Evolutionary conservation across 2,329 filamentous ascomycete species (phyloP).

Genomic region (Botrytis byssoidea): DNA sequence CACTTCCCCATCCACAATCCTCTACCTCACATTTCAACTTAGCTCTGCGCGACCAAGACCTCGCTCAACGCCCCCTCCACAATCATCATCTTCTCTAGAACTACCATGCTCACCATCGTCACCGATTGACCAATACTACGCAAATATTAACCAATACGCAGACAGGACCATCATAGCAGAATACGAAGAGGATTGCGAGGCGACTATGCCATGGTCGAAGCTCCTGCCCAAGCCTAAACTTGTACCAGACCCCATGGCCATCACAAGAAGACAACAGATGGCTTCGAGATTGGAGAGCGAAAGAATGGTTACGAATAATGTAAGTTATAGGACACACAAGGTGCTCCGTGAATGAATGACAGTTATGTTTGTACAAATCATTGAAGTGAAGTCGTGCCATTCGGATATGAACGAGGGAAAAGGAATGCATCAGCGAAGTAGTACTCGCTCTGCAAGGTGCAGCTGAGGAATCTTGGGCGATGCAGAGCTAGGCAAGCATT

Average conservation of each 20-base stretch:
- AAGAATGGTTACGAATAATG: background rate
- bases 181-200: background rate
- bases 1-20: background rate
- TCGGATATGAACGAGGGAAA: background rate
- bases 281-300: background rate
- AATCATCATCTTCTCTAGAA: background rate
- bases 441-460: background rate
- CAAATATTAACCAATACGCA: background rate
- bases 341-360: constrained; percentile 3
- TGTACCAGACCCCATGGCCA: background rate
- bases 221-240: constrained; percentile 5
- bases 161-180: background rate
- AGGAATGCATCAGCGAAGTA: background rate
- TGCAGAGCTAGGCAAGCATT: background rate
- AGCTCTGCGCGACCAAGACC: background rate
- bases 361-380: background rate
- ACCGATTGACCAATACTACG: background rate
- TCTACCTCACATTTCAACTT: background rate
- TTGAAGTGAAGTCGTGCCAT: background rate
- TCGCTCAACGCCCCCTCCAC: background rate
- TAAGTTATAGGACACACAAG: background rate
- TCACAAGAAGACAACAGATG: background rate
- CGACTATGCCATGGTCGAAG: background rate
- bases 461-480: background rate
- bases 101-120: background rate